phyloP scores from a whole-genome alignment of 441 rosid genomes.

The Pelargonium cotyledonis region DNA sequence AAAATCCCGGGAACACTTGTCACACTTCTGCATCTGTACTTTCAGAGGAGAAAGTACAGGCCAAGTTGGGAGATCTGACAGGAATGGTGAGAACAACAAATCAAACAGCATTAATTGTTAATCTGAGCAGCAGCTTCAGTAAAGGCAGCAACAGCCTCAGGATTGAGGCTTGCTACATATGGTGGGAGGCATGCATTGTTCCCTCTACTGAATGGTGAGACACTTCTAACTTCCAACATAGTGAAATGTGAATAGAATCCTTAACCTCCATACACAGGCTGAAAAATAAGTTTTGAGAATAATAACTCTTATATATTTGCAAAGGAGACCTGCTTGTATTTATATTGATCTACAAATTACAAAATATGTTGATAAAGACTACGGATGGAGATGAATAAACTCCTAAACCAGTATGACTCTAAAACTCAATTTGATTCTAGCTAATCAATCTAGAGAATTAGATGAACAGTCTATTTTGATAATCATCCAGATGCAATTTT shows the following conservation, averaged over 20 bases:
- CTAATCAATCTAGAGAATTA: too few species aligned
- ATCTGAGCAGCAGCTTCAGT: constrained; percentile 6
- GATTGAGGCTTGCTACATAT: not conserved
- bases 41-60: constrained; percentile 81
- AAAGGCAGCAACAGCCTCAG: constrained; percentile 7
- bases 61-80: constrained; percentile 72
- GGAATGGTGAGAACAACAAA: constrained; percentile 20
- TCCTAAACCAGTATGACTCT: too few species aligned
- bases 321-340: too few species aligned
- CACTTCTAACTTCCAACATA: too few species aligned
- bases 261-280: not conserved
- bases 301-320: too few species aligned
- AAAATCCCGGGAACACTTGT: constrained; percentile 78
- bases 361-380: too few species aligned
- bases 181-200: constrained; percentile 9
- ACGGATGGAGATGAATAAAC: too few species aligned
- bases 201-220: not conserved
- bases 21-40: constrained; percentile 86
- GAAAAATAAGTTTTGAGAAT: not conserved
- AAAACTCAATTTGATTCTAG: too few species aligned
- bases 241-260: not conserved
- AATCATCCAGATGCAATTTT: constrained; percentile 12
- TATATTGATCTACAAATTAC: too few species aligned
- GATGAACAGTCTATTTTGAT: too few species aligned
- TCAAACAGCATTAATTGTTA: constrained; percentile 16